Evolutionary conservation across 2,329 filamentous ascomycete genomes (phyloP).

Genomic region (Ophiocordyceps camponoti-floridani): DNA sequence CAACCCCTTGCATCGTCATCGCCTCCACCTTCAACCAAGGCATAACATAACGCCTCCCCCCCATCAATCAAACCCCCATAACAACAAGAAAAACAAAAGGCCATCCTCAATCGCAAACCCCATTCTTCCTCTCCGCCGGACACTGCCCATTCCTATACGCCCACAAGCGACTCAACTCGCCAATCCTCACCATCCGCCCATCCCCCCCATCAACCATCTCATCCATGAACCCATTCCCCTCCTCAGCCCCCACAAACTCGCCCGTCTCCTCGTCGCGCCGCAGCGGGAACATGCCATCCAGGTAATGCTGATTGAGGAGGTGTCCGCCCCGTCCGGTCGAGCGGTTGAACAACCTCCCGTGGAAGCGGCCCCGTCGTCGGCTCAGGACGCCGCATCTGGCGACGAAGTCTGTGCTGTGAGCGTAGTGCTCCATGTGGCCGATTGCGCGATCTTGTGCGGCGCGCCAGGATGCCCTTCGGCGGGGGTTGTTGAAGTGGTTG

Average conservation of each 20-base stretch:
- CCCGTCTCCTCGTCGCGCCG: conserved; percentile 21
- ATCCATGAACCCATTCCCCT: conserved; percentile 42
- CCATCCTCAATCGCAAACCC: conserved; percentile 6
- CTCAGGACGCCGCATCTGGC: conserved; percentile 52
- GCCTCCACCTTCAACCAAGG: too few relatives aligned
- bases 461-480: conserved; percentile 22
- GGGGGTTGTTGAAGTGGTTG: conserved; percentile 69
- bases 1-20: too few relatives aligned
- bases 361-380: conserved; percentile 36
- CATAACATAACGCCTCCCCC: too few relatives aligned
- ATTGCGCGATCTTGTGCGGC: conserved; percentile 28
- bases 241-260: conserved; percentile 22
- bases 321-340: conserved; percentile 32
- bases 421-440: conserved; percentile 64
- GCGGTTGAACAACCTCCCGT: conserved; percentile 42
- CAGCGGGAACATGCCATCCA: conserved; percentile 43
- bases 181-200: conserved; percentile 29
- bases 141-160: conserved; percentile 40
- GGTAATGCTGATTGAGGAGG: conserved; percentile 42
- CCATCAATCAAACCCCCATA: too few relatives aligned
- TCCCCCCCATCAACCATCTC: conserved; percentile 28
- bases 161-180: conserved; percentile 44
- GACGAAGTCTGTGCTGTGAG: conserved; percentile 57
- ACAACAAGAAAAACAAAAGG: too few relatives aligned
- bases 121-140: conserved; percentile 24